These are phyloP conservation scores for Cinnamomum chago DNA, from an alignment of 164 flowering plant species.

Conservation along the genomic window DNA sequence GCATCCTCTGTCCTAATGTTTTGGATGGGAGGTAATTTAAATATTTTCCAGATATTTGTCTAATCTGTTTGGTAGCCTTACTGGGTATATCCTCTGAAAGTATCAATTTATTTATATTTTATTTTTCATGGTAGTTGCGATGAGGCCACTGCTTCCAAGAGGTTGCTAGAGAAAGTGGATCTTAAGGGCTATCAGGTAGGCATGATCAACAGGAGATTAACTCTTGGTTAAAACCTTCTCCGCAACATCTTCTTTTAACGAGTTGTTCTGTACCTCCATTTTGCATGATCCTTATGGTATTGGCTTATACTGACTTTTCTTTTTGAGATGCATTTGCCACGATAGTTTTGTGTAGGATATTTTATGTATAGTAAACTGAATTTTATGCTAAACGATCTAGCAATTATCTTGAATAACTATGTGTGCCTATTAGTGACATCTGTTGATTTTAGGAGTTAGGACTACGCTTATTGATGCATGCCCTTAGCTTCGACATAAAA, in stretches of 20 bases:
- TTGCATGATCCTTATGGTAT: background rate
- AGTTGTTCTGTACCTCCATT: background rate
- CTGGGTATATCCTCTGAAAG: background rate
- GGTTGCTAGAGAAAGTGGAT: constrained; percentile 69
- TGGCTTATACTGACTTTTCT: background rate
- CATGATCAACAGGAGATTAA: background rate
- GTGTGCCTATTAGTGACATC: too few species aligned
- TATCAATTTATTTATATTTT: background rate
- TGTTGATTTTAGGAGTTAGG: too few species aligned
- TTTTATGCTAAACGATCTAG: too few species aligned
- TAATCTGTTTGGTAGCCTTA: background rate
- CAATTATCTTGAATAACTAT: too few species aligned
- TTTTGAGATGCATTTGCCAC: too few species aligned
- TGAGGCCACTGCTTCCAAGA: constrained; percentile 73
- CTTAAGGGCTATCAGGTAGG: constrained; percentile 91
- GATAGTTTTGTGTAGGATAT: too few species aligned
- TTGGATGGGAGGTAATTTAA: constrained; percentile 61
- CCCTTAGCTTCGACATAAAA: too few species aligned
- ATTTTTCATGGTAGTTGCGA: constrained; percentile 48
- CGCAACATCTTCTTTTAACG: too few species aligned
- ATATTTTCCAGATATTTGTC: background rate
- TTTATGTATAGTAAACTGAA: too few species aligned
- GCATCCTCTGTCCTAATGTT: constrained; percentile 79
- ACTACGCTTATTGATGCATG: too few species aligned
- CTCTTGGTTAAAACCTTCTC: too few species aligned